Percentiles rank a stretch among this genome's conserved stretches.
Conservation (phyloP, 805 yeast genomes). For the Metschnikowia colocasiae region DNA sequence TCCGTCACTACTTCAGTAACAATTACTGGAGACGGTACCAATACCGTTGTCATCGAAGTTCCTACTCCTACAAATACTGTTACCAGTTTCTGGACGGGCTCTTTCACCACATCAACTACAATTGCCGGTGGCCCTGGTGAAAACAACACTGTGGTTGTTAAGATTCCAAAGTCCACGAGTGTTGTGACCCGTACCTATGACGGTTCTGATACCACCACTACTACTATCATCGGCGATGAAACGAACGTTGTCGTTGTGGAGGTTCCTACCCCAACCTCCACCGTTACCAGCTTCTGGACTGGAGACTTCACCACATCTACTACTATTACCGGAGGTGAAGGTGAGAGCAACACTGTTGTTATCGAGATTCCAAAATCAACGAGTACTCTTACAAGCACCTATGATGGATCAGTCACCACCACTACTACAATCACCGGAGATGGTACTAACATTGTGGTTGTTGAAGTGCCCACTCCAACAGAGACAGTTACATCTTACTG, state of each 20-base stretch:
- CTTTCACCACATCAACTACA: conserved; percentile 8
- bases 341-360: too few species aligned
- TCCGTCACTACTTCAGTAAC: not conserved
- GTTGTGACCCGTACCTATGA: conserved; percentile 15
- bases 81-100: conserved; percentile 17
- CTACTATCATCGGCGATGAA: conserved; percentile 1
- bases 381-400: not conserved
- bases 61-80: conserved; percentile 14
- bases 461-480: conserved; percentile 14
- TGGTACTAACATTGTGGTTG: conserved; percentile 4
- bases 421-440: not conserved
- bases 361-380: not conserved
- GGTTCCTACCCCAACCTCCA: conserved; percentile 16
- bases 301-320: too few species aligned
- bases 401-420: too few species aligned
- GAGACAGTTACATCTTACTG: conserved; percentile 9
- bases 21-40: conserved; percentile 5
- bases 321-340: too few species aligned
- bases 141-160: conserved; percentile 14
- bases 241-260: conserved; percentile 11
- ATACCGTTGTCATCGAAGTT: conserved; percentile 14
- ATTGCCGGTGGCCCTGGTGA: conserved; percentile 8
- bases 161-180: not conserved
- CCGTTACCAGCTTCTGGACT: too few species aligned
- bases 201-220: conserved; percentile 8